Base-by-base conservation (phyloP, 2,329 filamentous ascomycete species). In the Hypoxylon sp. region DNA sequence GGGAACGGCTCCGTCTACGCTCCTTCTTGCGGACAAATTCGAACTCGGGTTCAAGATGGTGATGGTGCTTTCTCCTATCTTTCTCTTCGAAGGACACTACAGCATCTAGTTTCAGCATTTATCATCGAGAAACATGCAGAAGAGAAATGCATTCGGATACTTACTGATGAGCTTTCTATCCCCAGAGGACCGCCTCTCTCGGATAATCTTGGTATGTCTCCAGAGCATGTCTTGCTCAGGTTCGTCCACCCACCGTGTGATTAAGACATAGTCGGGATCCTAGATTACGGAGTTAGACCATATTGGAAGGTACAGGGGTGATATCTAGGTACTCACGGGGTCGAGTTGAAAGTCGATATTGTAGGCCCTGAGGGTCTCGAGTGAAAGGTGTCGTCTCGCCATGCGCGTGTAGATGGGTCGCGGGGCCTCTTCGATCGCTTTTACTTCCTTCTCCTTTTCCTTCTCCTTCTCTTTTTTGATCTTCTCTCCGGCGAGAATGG, bases 181-280 rank as follows among this genome's bases (percentile, higher is more conserved):
- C 48, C 28, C 34, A 11, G 51, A 57, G 11, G 76, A 77, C 5
- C 83, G 81, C 75, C 83, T 84, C 74, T 89, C 86, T n/a, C 89
- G 89, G 68, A 93, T 77, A 46, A 85, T 81, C 67, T 84, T 85
- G 2, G 91, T 93, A 79, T 94, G 91, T 46, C 87, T 85, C 85
- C 92, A 94, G 52, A 93, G 85, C 62, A 88, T 82, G 64, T 93
- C 87, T 74, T 93, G 91, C 76, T 93, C 87, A 67, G 87, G 86
- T 72, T 93, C 89, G 3, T 88, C 86, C 56, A 94, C 88, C 88
- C 88, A 92, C 61, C 89, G 85, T 79, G 91, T 92, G 80, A 94
- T 91, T 65, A 94, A 79, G 60, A 94, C 82, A 72, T 88, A 94
- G 50, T 91, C 88, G 17, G 87, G 85, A 74, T 94, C 90, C 84